phyloP scores from a whole-genome alignment of 1,139 yeast species.

The Debaryomyces sp. region DNA sequence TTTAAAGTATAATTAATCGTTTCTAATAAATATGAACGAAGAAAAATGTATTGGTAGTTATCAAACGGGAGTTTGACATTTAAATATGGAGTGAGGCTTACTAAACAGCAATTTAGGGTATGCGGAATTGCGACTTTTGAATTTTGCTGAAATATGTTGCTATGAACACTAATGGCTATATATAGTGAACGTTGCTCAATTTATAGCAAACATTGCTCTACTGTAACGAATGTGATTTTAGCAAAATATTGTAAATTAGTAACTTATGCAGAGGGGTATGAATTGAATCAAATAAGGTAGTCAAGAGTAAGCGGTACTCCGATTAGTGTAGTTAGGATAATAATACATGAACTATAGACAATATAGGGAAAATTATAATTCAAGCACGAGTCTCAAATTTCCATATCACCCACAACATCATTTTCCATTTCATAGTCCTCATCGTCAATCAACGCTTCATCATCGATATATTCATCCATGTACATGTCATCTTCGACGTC shows the following conservation, averaged over 20 bases:
- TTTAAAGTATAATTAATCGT: not conserved
- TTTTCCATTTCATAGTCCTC: conserved; percentile 28
- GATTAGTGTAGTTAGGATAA: not conserved
- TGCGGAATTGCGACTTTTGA: not conserved
- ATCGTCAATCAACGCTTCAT: conserved; percentile 34
- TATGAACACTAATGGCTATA: too few species aligned
- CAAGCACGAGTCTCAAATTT: conserved; percentile 19
- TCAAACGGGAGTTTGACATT: not conserved
- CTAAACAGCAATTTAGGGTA: not conserved
- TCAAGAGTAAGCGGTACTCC: not conserved
- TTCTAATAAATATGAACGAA: not conserved
- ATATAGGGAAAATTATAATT: not conserved
- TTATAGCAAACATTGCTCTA: not conserved
- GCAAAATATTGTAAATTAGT: not conserved
- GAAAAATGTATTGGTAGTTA: not conserved
- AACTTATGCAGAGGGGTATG: not conserved
- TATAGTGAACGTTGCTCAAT: not conserved
- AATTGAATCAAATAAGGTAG: not conserved
- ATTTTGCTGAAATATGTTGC: not conserved
- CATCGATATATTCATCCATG: conserved; percentile 27
- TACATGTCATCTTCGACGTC: conserved; percentile 25
- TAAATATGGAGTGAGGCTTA: not conserved
- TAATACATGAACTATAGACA: not conserved
- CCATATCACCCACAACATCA: conserved; percentile 41
- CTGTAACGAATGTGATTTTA: not conserved